Base-by-base conservation (phyloP, 2,329 filamentous ascomycete species). In the Fusarium camptoceras region DNA sequence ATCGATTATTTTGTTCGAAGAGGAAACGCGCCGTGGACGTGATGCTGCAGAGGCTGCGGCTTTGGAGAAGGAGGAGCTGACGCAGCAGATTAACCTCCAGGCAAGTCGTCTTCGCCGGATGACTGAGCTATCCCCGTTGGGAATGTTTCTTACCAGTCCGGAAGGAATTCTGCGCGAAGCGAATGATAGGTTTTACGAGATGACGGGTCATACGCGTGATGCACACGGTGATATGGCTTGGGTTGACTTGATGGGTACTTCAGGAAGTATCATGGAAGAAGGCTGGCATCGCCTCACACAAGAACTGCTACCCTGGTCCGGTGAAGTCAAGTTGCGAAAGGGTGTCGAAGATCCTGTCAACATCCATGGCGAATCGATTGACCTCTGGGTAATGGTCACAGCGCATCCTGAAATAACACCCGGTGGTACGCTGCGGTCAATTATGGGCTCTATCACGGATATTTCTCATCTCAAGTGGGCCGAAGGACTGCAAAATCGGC, bases 1-100 rank as follows among this genome's bases (percentile, higher is more conserved):
- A 4, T 90, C 88, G 0, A 87, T 89, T 0, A 88, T 91, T 0
- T 79, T 91, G 0, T 90, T 90, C 53, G 88, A 90, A 74, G 88
- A 90, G 62, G 89, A 91, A 68, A 89, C 90, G 9, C 81, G 85
- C 20, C 81, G 87, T 54, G 86, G 73, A 8, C 64, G 76, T 5
- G 77, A 81, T 27, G 78, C 76, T 0, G 79, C 76, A 4, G 79
- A 80, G 49, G 75, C 77, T 0, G 79, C 78, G 0, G 78, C 78
- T 2, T 41, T 80, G 4, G 76, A 80, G 28, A 76, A 77, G 41
- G 76, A 80, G 43, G 75, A 76, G 20, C 65, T 81, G 0, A 76
- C 77, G 0, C 76, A 81, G 22, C 75, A 81, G 43, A 59, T 81
- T 1, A 71, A 76, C n/a, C 61, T 81, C 5, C 79, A 81, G 56